Percentiles rank a stretch among this genome's conserved stretches.
Conservation (phyloP, 73 alveolate species). For the Breviolum minutum region DNA sequence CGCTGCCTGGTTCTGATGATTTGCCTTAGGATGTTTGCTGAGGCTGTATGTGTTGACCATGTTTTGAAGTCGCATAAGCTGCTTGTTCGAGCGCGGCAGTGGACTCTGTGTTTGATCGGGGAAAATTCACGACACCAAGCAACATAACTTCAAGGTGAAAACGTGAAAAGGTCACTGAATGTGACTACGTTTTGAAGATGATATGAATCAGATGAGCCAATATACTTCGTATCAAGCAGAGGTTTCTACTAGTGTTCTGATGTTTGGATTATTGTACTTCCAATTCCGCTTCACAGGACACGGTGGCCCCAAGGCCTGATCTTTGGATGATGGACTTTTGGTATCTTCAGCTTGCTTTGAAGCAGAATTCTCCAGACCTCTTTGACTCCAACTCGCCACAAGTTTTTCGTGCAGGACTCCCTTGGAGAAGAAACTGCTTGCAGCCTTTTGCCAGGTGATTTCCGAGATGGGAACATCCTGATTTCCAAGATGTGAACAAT, state of each 20-base stretch:
- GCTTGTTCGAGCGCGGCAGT: too few species aligned
- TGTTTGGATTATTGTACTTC: background rate
- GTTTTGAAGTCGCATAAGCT: too few species aligned
- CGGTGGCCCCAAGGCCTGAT: constrained; percentile 24
- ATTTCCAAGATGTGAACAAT: background rate
- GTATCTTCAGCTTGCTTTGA: too few species aligned
- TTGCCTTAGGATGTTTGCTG: too few species aligned
- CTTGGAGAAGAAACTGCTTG: constrained; percentile 70
- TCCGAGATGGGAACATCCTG: background rate
- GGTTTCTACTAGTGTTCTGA: background rate
- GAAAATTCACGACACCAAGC: background rate
- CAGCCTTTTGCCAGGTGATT: constrained; percentile 56
- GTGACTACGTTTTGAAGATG: background rate
- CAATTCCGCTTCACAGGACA: background rate
- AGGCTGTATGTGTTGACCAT: too few species aligned
- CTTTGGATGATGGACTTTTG: background rate
- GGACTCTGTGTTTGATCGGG: background rate
- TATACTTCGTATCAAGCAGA: background rate
- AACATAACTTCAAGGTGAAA: background rate
- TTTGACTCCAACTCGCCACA: background rate
- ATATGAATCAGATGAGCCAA: background rate
- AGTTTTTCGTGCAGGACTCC: background rate
- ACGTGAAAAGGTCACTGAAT: background rate
- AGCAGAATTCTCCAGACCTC: background rate
- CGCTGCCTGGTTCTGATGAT: too few species aligned